Conservation (phyloP, 768 basidiomycete species). For the Leccinum imitatum region DNA sequence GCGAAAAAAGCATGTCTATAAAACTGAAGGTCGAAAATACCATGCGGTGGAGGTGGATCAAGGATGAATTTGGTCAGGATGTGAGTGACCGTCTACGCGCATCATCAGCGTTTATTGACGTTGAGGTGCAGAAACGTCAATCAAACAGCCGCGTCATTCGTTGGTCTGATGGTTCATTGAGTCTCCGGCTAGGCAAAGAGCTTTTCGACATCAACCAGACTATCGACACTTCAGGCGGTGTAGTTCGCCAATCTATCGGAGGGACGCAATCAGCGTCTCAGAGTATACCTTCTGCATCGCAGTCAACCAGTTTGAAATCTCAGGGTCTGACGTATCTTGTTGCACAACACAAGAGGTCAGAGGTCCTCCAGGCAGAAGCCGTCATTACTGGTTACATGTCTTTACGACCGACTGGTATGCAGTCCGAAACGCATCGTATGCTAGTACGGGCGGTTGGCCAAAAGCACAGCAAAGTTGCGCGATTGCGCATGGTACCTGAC, state of each 20-base stretch:
- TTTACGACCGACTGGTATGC: constrained; percentile 85
- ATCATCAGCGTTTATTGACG: constrained; percentile 1
- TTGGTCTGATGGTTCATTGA: constrained; percentile 95
- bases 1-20: constrained; percentile 80
- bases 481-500: constrained; percentile 77
- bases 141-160: constrained; percentile 89
- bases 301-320: constrained; percentile 42
- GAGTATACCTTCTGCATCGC: constrained; percentile 40
- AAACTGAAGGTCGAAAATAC: constrained; percentile 93
- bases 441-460: constrained; percentile 84
- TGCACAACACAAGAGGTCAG: constrained; percentile 83
- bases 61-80: constrained; percentile 69
- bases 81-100: constrained; percentile 46
- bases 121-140: constrained; percentile 60
- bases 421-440: constrained; percentile 86
- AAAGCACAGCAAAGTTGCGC: constrained; percentile 78
- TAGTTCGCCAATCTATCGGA: constrained; percentile 58
- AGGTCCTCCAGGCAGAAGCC: constrained; percentile 85
- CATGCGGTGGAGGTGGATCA: constrained; percentile 92
- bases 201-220: constrained; percentile 87
- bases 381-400: constrained; percentile 81
- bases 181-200: constrained; percentile 90
- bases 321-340: constrained; percentile 88
- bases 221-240: constrained; percentile 71
- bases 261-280: constrained; percentile 42